phyloP scores from a whole-genome alignment of 1,139 yeast species.

The Yamadazyma atmosphaerica region DNA sequence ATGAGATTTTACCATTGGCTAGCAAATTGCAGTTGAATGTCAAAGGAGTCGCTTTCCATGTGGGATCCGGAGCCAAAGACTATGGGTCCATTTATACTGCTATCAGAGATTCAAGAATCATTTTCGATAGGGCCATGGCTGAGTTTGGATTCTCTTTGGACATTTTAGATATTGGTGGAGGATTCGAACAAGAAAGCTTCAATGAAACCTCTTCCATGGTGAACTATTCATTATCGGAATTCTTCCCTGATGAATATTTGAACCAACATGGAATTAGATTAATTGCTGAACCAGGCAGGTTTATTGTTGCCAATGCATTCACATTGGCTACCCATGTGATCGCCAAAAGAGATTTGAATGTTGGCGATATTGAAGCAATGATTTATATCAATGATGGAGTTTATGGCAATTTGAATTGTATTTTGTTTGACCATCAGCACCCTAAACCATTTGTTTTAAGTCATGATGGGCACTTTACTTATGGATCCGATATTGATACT shows the following conservation, averaged over 20 bases:
- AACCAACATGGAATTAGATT: slow-evolving; percentile 44
- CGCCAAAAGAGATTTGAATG: slow-evolving; percentile 61
- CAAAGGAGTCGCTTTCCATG: slow-evolving; percentile 91
- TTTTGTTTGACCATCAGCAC: slow-evolving; percentile 85
- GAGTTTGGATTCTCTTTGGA: slow-evolving; percentile 48
- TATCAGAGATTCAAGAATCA: slow-evolving; percentile 63
- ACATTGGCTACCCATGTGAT: slow-evolving; percentile 83
- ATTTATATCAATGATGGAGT: slow-evolving; percentile 92
- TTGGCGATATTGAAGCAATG: slow-evolving; percentile 33
- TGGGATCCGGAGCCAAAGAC: slow-evolving; percentile 92
- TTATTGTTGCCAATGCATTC: slow-evolving; percentile 82
- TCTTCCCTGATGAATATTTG: slow-evolving; percentile 50
- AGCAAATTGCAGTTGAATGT: slow-evolving; percentile 60
- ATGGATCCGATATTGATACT: slow-evolving; percentile 15
- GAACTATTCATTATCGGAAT: slow-evolving; percentile 52
- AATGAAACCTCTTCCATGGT: slow-evolving; percentile 61
- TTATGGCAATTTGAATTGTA: slow-evolving; percentile 93
- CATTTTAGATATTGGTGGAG: slow-evolving; percentile 90
- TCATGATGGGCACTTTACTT: slow-evolving; percentile 51
- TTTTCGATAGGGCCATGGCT: slow-evolving; percentile 62
- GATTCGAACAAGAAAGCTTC: slow-evolving; percentile 74
- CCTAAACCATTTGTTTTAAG: slow-evolving; percentile 70
- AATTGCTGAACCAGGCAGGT: slow-evolving; percentile 95
- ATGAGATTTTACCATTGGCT: slow-evolving; percentile 61
- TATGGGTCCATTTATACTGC: slow-evolving; percentile 69